Conservation (phyloP, 805 yeast species). For the Cyberlindnera suaveolens region DNA sequence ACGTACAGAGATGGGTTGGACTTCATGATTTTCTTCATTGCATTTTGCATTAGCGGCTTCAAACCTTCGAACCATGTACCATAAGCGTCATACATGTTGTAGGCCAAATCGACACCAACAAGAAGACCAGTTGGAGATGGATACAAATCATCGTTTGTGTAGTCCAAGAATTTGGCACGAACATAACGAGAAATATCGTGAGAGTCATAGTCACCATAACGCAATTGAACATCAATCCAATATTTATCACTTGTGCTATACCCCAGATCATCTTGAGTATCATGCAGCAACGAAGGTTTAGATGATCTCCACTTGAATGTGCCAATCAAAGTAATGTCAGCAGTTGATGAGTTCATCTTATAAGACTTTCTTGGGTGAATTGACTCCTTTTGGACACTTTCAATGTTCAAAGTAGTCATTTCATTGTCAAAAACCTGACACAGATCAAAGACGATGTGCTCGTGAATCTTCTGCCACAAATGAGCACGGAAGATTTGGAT, state of each 20-base stretch:
- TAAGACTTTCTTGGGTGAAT: slow-evolving; percentile 97
- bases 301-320: slow-evolving; percentile 78
- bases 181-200: slow-evolving; percentile 94
- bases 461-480: slow-evolving; percentile 98
- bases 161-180: slow-evolving; percentile 87
- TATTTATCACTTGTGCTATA: slow-evolving; percentile 57
- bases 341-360: slow-evolving; percentile 93
- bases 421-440: slow-evolving; percentile 91
- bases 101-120: slow-evolving; percentile 88
- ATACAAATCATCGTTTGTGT: slow-evolving; percentile 82
- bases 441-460: slow-evolving; percentile 85
- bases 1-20: slow-evolving; percentile 91
- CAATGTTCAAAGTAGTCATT: slow-evolving; percentile 75
- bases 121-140: slow-evolving; percentile 92
- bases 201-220: slow-evolving; percentile 97
- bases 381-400: slow-evolving; percentile 80
- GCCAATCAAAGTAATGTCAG: slow-evolving; percentile 78
- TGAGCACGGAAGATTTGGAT: slow-evolving; percentile 97
- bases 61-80: slow-evolving; percentile 98
- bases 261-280: slow-evolving; percentile 57
- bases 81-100: slow-evolving; percentile 92
- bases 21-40: slow-evolving; percentile 91
- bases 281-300: slow-evolving; percentile 73
- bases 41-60: slow-evolving; percentile 82
- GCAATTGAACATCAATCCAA: slow-evolving; percentile 92